Evolutionary conservation across 2,329 filamentous ascomycete species (phyloP).

Genomic region (Ophiostoma sp.): DNA sequence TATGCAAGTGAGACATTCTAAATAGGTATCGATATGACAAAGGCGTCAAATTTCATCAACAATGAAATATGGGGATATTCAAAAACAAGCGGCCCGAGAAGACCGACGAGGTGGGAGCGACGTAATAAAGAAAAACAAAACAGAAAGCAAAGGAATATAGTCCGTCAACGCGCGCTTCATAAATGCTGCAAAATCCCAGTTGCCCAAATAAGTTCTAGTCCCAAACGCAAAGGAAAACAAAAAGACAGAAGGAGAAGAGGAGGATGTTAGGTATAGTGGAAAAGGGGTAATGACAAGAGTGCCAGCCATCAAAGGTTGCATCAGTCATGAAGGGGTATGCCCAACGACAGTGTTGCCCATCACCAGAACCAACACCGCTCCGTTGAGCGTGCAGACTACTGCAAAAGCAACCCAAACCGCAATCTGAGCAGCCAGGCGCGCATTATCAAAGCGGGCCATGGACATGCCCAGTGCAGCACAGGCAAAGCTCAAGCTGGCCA

Average conservation of each 20-base stretch:
- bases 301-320: not conserved
- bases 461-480: constrained; percentile 56
- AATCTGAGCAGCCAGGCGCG: constrained; percentile 41
- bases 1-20: constrained; percentile 7
- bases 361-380: constrained; percentile 49
- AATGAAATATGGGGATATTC: constrained; percentile 16
- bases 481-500: constrained; percentile 60
- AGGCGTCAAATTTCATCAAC: constrained; percentile 5
- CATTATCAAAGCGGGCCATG: constrained; percentile 45
- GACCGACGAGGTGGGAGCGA: not conserved
- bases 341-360: constrained; percentile 35
- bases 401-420: constrained; percentile 42
- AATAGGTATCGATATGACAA: constrained; percentile 3
- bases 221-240: not conserved
- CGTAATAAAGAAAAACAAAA: constrained; percentile 12
- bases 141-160: not conserved
- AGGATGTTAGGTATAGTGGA: not conserved
- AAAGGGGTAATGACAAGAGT: not conserved
- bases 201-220: constrained; percentile 3
- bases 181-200: constrained; percentile 5
- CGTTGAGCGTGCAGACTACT: constrained; percentile 45
- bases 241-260: not conserved
- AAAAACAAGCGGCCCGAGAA: not conserved
- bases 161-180: not conserved
- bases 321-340: not conserved